Percentiles rank a stretch among this genome's conserved stretches.
Conservation (phyloP, 768 basidiomycete species). For the Leccinellum luteum region DNA sequence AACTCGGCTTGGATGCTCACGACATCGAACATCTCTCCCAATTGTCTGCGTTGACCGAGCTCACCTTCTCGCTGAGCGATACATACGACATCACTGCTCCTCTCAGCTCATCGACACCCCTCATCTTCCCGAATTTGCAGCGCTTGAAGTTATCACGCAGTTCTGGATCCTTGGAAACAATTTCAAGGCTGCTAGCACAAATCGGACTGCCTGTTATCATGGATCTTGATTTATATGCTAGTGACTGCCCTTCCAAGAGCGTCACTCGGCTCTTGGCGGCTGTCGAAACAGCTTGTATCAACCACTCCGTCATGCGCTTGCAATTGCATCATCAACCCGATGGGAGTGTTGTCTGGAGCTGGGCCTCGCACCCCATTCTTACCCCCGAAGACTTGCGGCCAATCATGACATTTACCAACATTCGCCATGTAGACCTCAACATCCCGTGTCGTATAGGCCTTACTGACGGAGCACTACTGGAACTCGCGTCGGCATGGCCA, state of each 20-base stretch:
- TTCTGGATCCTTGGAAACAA: not conserved
- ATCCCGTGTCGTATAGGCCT: not conserved
- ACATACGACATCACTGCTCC: not conserved
- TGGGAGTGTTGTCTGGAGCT: not conserved
- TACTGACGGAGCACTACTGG: not conserved
- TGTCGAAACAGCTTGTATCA: not conserved
- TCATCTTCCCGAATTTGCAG: not conserved
- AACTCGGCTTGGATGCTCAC: not conserved
- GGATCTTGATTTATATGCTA: not conserved
- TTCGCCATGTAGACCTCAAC: not conserved
- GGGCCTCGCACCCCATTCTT: not conserved
- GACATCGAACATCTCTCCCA: not conserved
- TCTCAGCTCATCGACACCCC: not conserved
- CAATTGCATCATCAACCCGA: not conserved
- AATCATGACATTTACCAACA: not conserved
- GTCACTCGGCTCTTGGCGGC: not conserved
- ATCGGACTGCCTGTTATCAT: not conserved
- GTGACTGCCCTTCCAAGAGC: not conserved
- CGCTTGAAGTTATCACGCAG: not conserved
- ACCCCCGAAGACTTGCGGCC: not conserved
- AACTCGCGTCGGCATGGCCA: not conserved
- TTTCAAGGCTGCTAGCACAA: not conserved
- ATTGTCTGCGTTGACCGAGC: not conserved
- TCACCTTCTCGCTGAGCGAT: not conserved
- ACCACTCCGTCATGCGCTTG: not conserved